These are phyloP conservation scores for Microsporum ferrugineum DNA, from an alignment of 2,329 filamentous ascomycete species.

Conservation along the genomic window DNA sequence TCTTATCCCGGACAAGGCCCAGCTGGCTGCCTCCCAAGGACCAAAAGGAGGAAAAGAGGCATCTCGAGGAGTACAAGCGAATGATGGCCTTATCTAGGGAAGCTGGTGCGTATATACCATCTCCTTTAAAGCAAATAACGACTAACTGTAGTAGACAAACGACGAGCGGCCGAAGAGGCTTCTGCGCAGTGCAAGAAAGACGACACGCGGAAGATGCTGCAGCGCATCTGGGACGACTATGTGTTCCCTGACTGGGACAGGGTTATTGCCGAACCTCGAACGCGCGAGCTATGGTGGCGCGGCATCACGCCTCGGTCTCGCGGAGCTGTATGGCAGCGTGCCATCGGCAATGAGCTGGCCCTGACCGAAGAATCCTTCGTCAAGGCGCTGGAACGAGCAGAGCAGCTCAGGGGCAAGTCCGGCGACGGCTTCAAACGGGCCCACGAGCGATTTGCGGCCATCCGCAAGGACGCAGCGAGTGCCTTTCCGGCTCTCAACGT, in stretches of 20 bases:
- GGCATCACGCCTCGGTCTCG: slow-evolving; percentile 47
- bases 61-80: slow-evolving; percentile 60
- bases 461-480: slow-evolving; percentile 42
- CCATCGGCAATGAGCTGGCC: slow-evolving; percentile 50
- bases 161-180: slow-evolving; percentile 38
- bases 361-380: slow-evolving; percentile 45
- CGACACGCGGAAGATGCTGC: slow-evolving; percentile 42
- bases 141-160: slow-evolving; percentile 34
- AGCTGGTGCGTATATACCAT: slow-evolving; percentile 34
- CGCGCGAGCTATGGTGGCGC: slow-evolving; percentile 54
- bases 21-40: slow-evolving; percentile 59
- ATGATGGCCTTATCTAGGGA: slow-evolving; percentile 55
- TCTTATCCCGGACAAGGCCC: slow-evolving; percentile 54
- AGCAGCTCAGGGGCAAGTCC: slow-evolving; percentile 36
- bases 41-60: slow-evolving; percentile 78
- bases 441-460: slow-evolving; percentile 44
- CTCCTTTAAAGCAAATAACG: slow-evolving; percentile 1
- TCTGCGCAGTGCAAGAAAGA: slow-evolving; percentile 39
- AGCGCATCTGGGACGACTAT: slow-evolving; percentile 51
- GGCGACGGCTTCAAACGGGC: slow-evolving; percentile 32
- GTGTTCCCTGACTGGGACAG: slow-evolving; percentile 49
- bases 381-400: slow-evolving; percentile 46
- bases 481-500: slow-evolving; percentile 49
- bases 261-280: slow-evolving; percentile 43
- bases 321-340: slow-evolving; percentile 48